Percentiles rank a stretch among this genome's conserved stretches.
phyloP scores from a whole-genome alignment of 495 filamentous ascomycete species.

The Cudoniella acicularis region DNA sequence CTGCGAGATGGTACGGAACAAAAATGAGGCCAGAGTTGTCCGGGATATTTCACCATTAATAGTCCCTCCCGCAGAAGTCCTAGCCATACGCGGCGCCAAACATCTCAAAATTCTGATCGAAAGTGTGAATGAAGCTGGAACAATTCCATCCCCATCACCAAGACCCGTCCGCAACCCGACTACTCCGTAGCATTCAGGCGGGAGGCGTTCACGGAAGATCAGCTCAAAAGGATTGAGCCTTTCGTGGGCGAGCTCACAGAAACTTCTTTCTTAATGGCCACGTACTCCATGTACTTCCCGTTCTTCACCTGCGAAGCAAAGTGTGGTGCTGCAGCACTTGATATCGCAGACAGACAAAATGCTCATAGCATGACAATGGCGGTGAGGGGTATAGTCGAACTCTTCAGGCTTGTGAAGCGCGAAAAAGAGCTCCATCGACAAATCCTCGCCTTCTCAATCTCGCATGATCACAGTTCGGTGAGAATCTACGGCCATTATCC shows the following conservation, averaged over 20 bases:
- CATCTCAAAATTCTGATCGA: constrained; percentile 34
- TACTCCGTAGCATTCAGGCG: constrained; percentile 39
- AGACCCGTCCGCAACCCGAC: constrained; percentile 38
- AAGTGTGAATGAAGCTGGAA: constrained; percentile 40
- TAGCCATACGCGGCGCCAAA: constrained; percentile 25
- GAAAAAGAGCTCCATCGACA: constrained; percentile 35
- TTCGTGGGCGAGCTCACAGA: constrained; percentile 30
- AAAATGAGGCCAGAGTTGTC: constrained; percentile 36
- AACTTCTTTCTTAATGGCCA: constrained; percentile 37
- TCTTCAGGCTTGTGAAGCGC: constrained; percentile 30
- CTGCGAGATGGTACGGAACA: constrained; percentile 28
- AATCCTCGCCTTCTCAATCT: constrained; percentile 46
- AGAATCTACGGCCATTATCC: constrained; percentile 38
- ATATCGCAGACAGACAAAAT: constrained; percentile 35
- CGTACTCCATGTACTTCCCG: constrained; percentile 37
- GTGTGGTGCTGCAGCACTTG: constrained; percentile 28
- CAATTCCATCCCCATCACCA: constrained; percentile 31
- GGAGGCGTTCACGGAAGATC: constrained; percentile 36
- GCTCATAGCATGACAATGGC: constrained; percentile 37
- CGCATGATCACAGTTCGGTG: constrained; percentile 36
- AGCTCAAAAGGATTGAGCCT: constrained; percentile 38
- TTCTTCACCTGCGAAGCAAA: constrained; percentile 38
- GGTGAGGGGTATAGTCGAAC: constrained; percentile 33
- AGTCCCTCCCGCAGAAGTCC: constrained; percentile 34
- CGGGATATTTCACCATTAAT: constrained; percentile 36